phyloP scores from a whole-genome alignment of 2,329 filamentous ascomycete species.

The Sphaerostilbella broomeana region DNA sequence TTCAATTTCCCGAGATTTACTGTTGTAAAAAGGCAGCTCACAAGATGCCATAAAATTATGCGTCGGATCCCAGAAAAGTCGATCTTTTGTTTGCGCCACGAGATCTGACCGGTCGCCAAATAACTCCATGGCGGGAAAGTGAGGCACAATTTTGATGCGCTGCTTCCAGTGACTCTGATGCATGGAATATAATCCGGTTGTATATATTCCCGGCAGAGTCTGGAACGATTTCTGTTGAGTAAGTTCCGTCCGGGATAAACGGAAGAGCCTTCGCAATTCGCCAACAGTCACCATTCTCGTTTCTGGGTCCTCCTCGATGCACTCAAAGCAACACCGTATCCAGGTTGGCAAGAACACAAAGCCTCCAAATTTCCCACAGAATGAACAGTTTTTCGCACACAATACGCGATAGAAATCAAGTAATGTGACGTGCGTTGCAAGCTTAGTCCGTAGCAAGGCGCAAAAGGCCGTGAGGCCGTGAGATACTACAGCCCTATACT shows the following conservation, averaged over 20 bases:
- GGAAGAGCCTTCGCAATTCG: constrained; percentile 7
- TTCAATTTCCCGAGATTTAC: neutral
- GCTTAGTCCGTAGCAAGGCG: constrained; percentile 6
- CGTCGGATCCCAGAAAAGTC: constrained; percentile 5
- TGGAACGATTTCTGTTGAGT: constrained; percentile 6
- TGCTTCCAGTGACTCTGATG: neutral
- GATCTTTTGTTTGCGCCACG: constrained; percentile 2
- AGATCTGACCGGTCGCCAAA: constrained; percentile 4
- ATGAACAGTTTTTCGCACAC: constrained; percentile 5
- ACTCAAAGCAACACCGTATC: constrained; percentile 12
- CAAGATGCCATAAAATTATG: constrained; percentile 11
- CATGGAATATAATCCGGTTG: constrained; percentile 2
- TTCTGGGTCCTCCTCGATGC: constrained; percentile 10
- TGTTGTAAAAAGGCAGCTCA: constrained; percentile 8
- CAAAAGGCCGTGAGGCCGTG: constrained; percentile 7
- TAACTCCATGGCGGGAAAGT: constrained; percentile 6
- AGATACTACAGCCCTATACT: constrained; percentile 9
- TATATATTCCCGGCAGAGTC: constrained; percentile 2
- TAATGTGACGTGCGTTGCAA: constrained; percentile 8
- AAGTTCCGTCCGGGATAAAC: constrained; percentile 3
- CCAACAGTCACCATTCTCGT: constrained; percentile 9
- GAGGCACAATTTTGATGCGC: constrained; percentile 7
- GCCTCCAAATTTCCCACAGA: constrained; percentile 11
- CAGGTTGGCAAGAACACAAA: constrained; percentile 10
- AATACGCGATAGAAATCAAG: constrained; percentile 6